A percentile compares a stretch with the other conserved stretches of the same genome.
These are phyloP conservation scores for Ophiostoma himal-ulmi DNA, from an alignment of 2,329 filamentous ascomycete genomes.

Conservation along the genomic window DNA sequence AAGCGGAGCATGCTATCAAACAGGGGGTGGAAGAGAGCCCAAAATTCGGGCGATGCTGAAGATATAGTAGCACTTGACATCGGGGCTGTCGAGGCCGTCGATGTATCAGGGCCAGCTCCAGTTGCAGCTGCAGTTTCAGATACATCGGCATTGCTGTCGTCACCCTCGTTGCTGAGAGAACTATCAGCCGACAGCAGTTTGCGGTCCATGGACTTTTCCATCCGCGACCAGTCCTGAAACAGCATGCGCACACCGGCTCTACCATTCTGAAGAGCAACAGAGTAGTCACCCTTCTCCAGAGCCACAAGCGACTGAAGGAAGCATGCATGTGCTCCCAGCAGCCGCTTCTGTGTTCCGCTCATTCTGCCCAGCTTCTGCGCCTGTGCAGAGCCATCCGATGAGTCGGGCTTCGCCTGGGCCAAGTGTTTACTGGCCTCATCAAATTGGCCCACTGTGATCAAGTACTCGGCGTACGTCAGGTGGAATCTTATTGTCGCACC, in stretches of 20 bases:
- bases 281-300: slow-evolving; percentile 55
- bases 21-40: slow-evolving; percentile 69
- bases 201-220: slow-evolving; percentile 38
- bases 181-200: not conserved
- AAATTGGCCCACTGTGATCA: slow-evolving; percentile 59
- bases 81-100: not conserved
- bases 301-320: slow-evolving; percentile 61
- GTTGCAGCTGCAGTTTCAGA: not conserved
- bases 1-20: slow-evolving; percentile 67
- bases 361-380: not conserved
- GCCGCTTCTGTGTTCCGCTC: slow-evolving; percentile 14
- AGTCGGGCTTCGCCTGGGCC: slow-evolving; percentile 18
- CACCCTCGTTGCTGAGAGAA: not conserved
- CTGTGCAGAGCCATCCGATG: not conserved
- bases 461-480: slow-evolving; percentile 68
- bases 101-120: not conserved
- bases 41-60: slow-evolving; percentile 56
- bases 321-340: slow-evolving; percentile 44
- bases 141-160: slow-evolving; percentile 17
- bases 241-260: slow-evolving; percentile 52
- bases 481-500: slow-evolving; percentile 50
- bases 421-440: slow-evolving; percentile 46
- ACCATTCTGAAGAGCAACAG: slow-evolving; percentile 52
- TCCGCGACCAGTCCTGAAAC: slow-evolving; percentile 50
- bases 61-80: not conserved